A percentile compares a stretch with the other conserved stretches of the same genome.
Conservation (phyloP, 192 early-diverging fungal species). For the Jimgerdemannia lactiflua region DNA sequence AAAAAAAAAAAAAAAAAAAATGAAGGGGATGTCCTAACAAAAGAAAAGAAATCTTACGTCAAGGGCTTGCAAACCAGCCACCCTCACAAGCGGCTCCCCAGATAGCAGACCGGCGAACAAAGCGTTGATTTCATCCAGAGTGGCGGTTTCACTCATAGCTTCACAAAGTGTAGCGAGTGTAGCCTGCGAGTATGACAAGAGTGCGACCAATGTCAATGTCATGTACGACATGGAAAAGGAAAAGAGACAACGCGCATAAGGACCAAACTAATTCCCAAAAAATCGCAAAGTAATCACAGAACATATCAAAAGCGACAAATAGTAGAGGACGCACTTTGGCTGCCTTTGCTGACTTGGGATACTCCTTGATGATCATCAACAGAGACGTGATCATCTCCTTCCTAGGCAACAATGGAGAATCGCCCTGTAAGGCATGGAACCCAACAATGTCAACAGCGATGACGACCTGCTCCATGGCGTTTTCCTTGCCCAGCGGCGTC, state of each 20-base stretch:
- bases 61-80: conserved; percentile 60
- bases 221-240: not conserved
- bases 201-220: not conserved
- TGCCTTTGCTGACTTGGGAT: conserved; percentile 51
- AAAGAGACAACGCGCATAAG: not conserved
- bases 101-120: conserved; percentile 65
- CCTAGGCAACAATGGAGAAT: conserved; percentile 55
- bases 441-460: conserved; percentile 62
- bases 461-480: conserved; percentile 61
- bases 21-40: conserved; percentile 5
- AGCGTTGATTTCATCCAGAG: conserved; percentile 46
- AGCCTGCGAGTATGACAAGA: conserved; percentile 4
- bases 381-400: conserved; percentile 60
- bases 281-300: conserved; percentile 34
- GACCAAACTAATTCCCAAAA: conserved; percentile 28
- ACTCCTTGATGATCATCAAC: conserved; percentile 59
- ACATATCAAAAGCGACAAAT: conserved; percentile 34
- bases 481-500: conserved; percentile 38
- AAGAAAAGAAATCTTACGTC: conserved; percentile 40
- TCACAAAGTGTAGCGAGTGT: conserved; percentile 43
- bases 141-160: conserved; percentile 44
- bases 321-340: conserved; percentile 38
- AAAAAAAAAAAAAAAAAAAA: not conserved
- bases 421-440: conserved; percentile 54
- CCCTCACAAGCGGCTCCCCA: conserved; percentile 62